These are phyloP conservation scores for Geosmithia morbida DNA, from an alignment of 2,329 filamentous ascomycete genomes.

Conservation along the genomic window DNA sequence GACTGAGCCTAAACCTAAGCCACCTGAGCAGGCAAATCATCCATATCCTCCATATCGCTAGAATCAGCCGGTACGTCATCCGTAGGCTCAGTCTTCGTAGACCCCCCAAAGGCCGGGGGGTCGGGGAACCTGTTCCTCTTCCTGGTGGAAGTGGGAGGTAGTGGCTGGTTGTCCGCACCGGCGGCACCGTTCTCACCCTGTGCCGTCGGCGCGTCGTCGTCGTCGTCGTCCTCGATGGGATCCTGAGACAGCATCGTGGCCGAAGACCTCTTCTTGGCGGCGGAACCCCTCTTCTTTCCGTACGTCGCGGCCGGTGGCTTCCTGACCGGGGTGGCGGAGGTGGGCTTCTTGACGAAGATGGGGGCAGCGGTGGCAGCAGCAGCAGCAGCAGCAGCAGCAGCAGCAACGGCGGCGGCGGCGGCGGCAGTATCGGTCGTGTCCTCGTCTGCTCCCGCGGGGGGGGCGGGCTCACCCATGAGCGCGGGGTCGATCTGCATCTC, in stretches of 20 bases:
- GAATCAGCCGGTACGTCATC: slow-evolving; percentile 7
- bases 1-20: no score
- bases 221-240: slow-evolving; percentile 14
- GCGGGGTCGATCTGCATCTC: slow-evolving; percentile 17
- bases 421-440: not conserved
- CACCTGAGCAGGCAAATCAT: slow-evolving; percentile 22
- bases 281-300: slow-evolving; percentile 1
- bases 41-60: slow-evolving; percentile 28
- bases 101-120: no score
- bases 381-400: no score
- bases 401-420: not conserved
- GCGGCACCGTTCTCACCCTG: no score
- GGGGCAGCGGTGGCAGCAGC: not conserved
- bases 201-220: slow-evolving; percentile 1
- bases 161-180: not conserved
- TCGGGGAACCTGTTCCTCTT: not conserved
- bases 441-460: not conserved
- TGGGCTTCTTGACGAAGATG: slow-evolving; percentile 3
- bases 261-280: slow-evolving; percentile 8
- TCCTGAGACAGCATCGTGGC: slow-evolving; percentile 12
- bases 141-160: not conserved
- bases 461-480: slow-evolving; percentile 4
- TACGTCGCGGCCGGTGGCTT: not conserved
- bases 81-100: not conserved
- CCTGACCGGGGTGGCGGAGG: not conserved